Evolutionary conservation across 73 alveolate species (phyloP).

Genomic region (Stentor roeselii): DNA sequence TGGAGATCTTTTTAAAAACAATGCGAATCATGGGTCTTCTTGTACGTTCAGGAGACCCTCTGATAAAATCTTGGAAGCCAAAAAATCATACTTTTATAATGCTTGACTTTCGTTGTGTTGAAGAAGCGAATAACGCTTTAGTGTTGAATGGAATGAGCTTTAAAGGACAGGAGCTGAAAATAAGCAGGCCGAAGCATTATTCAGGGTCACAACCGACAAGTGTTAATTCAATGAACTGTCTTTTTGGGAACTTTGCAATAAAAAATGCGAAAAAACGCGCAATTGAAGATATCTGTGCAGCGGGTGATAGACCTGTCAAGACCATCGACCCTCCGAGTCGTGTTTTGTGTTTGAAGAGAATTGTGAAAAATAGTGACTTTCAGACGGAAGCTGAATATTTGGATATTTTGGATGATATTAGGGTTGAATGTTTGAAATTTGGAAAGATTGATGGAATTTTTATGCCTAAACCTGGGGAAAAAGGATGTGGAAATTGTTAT

Average conservation of each 20-base stretch:
- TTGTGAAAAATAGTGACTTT: slow-evolving; percentile 57
- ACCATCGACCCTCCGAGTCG: slow-evolving; percentile 56
- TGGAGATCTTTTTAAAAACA: neutral
- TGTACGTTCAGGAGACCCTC: slow-evolving; percentile 8
- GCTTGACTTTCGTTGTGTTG: slow-evolving; percentile 79
- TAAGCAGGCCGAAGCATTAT: slow-evolving; percentile 80
- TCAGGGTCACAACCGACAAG: slow-evolving; percentile 23
- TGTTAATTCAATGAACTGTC: neutral
- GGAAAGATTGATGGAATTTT: slow-evolving; percentile 74
- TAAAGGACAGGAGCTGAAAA: slow-evolving; percentile 61
- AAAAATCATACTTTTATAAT: neutral
- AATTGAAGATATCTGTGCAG: neutral
- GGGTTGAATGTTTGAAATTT: slow-evolving; percentile 60
- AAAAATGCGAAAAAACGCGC: neutral
- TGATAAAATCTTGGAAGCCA: neutral
- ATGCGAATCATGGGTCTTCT: neutral
- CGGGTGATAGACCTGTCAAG: neutral
- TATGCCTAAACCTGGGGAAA: slow-evolving; percentile 75
- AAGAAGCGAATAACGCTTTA: slow-evolving; percentile 83
- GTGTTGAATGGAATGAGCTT: slow-evolving; percentile 60
- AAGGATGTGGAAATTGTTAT: slow-evolving; percentile 27
- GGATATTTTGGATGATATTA: slow-evolving; percentile 75
- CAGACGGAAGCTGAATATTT: slow-evolving; percentile 65
- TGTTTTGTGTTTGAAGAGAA: slow-evolving; percentile 68
- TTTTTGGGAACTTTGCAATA: neutral